Base-by-base conservation (phyloP, 176 grass and related monocot species). In the Oryza longistaminata region DNA sequence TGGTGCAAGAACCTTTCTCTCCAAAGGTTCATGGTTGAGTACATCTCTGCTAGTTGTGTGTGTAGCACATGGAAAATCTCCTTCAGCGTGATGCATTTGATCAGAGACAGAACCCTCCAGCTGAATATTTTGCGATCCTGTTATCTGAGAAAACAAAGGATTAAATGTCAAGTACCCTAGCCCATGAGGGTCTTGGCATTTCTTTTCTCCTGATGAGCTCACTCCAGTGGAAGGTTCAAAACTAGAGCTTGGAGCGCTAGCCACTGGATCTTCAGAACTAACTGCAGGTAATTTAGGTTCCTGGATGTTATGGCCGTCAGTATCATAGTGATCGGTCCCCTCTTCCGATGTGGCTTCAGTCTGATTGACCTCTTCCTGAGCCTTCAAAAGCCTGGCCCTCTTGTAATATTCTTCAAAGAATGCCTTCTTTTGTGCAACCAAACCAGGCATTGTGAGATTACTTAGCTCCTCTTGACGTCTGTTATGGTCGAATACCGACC, bases 401-500 rank as follows among this genome's bases (percentile, higher is more conserved):
- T 88, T 87, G 88, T 87, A 97, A 85, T 94, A 97, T 66, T 97
- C 92, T 94, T 97, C 94, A 71, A 97, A 97, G 68, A 90, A 97
- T 4, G 92, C 94, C 81, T 94, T 97, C 65, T 94, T 97, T 85
- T 92, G 70, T 21, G 94, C 92, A 88, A 97, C 94, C 71, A 92
- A 92, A 73, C 94, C 94, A 69, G 90, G 92, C 29, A 25, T 46
- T 1, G 84, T 92, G 72, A 92, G 85, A 67, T 89, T 92, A 12
- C 81, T 82, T 83, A 97, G 65, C 83, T 97, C 94, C 70, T 97
- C 94, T 87, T 94, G 88, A 4, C 89, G 80, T 24, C 82, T 90
- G 68, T 97, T 85, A 75, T 81, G 75, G 40, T 40, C 87, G 87
- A 97, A 97, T 8, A 90, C 82, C 17, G 94, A 97, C 39, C 87